Percentiles rank a stretch among this genome's conserved stretches.
These are phyloP conservation scores for Zopfochytrium polystomum DNA, from an alignment of 371 early-diverging fungal species.

Conservation along the genomic window DNA sequence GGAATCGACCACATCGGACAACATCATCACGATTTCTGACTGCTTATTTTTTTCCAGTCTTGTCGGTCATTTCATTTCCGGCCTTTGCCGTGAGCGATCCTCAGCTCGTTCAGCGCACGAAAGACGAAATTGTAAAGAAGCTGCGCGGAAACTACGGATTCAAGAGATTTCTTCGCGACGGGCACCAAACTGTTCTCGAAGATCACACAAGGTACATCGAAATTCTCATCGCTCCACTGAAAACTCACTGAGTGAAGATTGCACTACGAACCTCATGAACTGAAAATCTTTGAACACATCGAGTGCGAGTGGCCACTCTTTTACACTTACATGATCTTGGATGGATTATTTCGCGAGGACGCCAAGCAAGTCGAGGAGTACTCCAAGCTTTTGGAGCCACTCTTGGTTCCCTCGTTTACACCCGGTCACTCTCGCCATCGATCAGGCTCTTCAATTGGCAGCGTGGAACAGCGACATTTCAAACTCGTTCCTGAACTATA, in stretches of 20 bases:
- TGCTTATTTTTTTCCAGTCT: constrained; percentile 37
- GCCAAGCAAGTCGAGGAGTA: constrained; percentile 69
- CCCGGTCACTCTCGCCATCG: constrained; percentile 58
- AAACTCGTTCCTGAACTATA: constrained; percentile 59
- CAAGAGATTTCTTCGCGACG: constrained; percentile 86
- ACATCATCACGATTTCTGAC: background rate
- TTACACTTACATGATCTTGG: constrained; percentile 83
- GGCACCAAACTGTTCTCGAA: constrained; percentile 82
- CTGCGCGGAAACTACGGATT: constrained; percentile 81
- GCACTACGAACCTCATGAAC: constrained; percentile 81
- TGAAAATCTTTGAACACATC: constrained; percentile 78
- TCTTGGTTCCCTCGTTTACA: constrained; percentile 62
- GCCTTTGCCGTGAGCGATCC: constrained; percentile 82
- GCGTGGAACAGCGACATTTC: background rate
- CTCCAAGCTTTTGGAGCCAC: constrained; percentile 60
- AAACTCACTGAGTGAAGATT: constrained; percentile 45
- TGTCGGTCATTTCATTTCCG: constrained; percentile 87
- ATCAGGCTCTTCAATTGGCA: background rate
- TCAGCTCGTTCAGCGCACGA: constrained; percentile 60
- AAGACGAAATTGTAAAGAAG: constrained; percentile 74
- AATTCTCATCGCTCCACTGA: background rate
- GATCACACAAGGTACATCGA: constrained; percentile 51
- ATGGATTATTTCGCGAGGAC: constrained; percentile 74
- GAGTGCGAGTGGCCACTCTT: constrained; percentile 93
- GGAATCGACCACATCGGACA: constrained; percentile 4